Evolutionary conservation across 495 filamentous ascomycete species (phyloP), one percentile per base, ranked within the genome.

Genomic region (Collariella sp.): DNA sequence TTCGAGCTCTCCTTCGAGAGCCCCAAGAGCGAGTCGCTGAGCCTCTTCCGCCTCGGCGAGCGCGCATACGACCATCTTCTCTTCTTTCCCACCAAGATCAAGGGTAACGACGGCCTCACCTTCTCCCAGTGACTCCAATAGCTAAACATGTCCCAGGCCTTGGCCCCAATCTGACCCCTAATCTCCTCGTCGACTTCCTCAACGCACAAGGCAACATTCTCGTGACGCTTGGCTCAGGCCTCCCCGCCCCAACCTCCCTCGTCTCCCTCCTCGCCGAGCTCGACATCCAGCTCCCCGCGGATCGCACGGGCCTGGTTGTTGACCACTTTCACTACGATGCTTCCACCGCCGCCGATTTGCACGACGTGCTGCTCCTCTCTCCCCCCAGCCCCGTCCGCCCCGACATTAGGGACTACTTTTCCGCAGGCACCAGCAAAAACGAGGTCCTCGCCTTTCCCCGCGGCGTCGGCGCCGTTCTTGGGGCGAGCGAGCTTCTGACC

Each of bases 241-340:
- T 79, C 46, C 68, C 85, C 6, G 86, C 86, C 9, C 86, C 94
- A 31, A 83, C 83, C 58, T 82, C 85, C 48, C 76, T 95, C 59
- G 84, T 83, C 62, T 91, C 89, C 52, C 80, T 96, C 22, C 87
- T 96, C 53, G 75, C 89, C 57, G 91, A 98, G 71, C 74, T 96
- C 65, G 94, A 95, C 64, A 88, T 98, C 64, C 81, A 89, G 61
- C 81, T 96, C 13, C 85, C 94, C n/a, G 63, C 71, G 19, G 94
- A 95, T 64, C 86, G 88, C 59, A 84, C 84, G 36, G 80, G 86
- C 33, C 72, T 91, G 29, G 84, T 93, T 1, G 82, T 97, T 39
- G 93, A 98, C 67, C 93, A 98, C 77, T 96, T 95, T 80, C 88
- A 88, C 72, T 89, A 94, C 71, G 91, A 96, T 63, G 79, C 79